Evolutionary conservation across 805 yeast genomes (phyloP).

Genomic region (Ogataea nitratoaversa): DNA sequence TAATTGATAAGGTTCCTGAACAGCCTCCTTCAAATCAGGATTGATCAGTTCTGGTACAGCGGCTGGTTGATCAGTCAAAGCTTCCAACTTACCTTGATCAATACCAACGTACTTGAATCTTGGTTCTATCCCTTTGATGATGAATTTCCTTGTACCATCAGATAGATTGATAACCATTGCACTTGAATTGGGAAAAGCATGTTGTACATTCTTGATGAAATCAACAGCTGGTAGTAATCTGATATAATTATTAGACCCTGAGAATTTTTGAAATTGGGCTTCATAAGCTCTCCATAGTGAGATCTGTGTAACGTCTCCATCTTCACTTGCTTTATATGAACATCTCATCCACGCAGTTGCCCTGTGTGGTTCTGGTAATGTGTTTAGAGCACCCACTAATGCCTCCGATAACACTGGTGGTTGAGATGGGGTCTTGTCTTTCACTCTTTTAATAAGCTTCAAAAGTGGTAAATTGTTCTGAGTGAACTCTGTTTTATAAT

Average conservation of each 20-base stretch:
- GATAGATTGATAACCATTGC: constrained; percentile 85
- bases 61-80: constrained; percentile 25
- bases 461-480: constrained; percentile 31
- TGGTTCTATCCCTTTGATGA: constrained; percentile 93
- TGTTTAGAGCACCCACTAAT: constrained; percentile 56
- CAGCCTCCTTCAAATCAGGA: constrained; percentile 18
- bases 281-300: constrained; percentile 96
- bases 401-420: constrained; percentile 49
- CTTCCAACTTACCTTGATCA: constrained; percentile 41
- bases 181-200: constrained; percentile 80
- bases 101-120: constrained; percentile 54
- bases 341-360: constrained; percentile 95
- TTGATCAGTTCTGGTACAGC: constrained; percentile 2
- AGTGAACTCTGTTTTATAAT: constrained; percentile 32
- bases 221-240: constrained; percentile 90
- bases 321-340: constrained; percentile 72
- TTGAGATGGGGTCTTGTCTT: constrained; percentile 53
- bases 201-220: constrained; percentile 88
- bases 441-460: constrained; percentile 52
- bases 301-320: constrained; percentile 90
- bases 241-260: constrained; percentile 38
- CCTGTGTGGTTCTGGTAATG: constrained; percentile 77
- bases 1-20: constrained; percentile 27
- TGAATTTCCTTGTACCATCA: constrained; percentile 70
- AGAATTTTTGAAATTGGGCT: constrained; percentile 66